phyloP scores from a whole-genome alignment of 495 filamentous ascomycete genomes.

The Geoglossum glabrum region DNA sequence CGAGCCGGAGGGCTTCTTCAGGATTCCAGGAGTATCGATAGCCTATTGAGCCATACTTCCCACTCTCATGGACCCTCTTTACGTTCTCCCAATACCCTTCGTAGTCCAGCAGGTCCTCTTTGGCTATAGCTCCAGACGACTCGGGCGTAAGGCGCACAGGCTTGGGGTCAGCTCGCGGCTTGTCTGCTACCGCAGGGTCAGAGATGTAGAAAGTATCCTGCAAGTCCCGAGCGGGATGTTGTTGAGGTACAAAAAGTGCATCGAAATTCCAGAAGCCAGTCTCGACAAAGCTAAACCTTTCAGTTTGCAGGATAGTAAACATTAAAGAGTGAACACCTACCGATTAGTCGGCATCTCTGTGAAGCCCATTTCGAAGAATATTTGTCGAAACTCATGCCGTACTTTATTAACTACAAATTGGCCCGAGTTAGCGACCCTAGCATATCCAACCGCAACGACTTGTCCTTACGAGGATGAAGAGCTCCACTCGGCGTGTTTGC shows the following conservation, averaged over 20 bases:
- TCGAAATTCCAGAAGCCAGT: conserved; percentile 99
- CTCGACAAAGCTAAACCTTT: conserved; percentile 54
- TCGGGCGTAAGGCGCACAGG: conserved; percentile 22
- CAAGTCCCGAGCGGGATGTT: conserved; percentile 87
- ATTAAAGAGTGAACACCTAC: conserved; percentile 12
- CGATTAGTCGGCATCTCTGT: conserved; percentile 64
- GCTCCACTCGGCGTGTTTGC: conserved; percentile 61
- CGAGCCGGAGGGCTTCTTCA: conserved; percentile 74
- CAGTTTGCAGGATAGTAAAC: conserved; percentile 11
- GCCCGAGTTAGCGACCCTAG: not conserved
- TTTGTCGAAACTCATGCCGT: conserved; percentile 77
- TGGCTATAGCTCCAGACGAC: conserved; percentile 11
- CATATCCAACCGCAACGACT: not conserved
- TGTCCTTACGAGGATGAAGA: conserved; percentile 45
- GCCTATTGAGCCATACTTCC: conserved; percentile 82
- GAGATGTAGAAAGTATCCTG: conserved; percentile 98
- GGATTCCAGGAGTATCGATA: conserved; percentile 86
- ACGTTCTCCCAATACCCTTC: conserved; percentile 75
- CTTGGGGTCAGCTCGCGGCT: conserved; percentile 48
- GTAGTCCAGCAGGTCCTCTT: conserved; percentile 36
- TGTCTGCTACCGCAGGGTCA: conserved; percentile 59
- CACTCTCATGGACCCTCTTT: conserved; percentile 57
- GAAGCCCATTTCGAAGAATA: conserved; percentile 91
- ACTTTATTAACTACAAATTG: conserved; percentile 58
- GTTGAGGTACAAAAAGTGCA: conserved; percentile 88